phyloP scores from a whole-genome alignment of 345 rosid species.

The Acer saccharum region DNA sequence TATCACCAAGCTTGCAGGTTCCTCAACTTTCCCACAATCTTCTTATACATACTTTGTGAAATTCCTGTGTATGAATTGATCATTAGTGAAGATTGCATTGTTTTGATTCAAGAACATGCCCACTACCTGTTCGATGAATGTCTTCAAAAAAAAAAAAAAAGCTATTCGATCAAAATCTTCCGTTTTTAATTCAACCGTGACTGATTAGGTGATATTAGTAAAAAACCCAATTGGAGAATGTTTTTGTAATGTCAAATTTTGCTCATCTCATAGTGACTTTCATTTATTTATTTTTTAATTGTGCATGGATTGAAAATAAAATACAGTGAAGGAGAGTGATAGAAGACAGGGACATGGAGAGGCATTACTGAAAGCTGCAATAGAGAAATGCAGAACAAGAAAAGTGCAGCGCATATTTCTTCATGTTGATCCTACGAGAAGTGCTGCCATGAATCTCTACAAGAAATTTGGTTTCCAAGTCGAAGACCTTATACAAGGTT shows the following conservation, averaged over 20 bases:
- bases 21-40: not conserved
- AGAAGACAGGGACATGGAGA: slow-evolving; percentile 78
- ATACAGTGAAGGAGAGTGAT: slow-evolving; percentile 64
- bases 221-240: too few relatives aligned
- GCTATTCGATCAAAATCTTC: too few relatives aligned
- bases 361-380: slow-evolving; percentile 63
- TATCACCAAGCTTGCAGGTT: slow-evolving; percentile 83
- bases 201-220: too few relatives aligned
- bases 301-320: too few relatives aligned
- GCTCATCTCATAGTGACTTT: too few relatives aligned
- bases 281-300: too few relatives aligned
- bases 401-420: slow-evolving; percentile 64
- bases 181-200: too few relatives aligned
- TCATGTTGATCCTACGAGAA: slow-evolving; percentile 77
- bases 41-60: too few relatives aligned
- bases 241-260: too few relatives aligned
- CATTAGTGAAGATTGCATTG: too few relatives aligned
- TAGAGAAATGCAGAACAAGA: slow-evolving; percentile 67
- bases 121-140: slow-evolving; percentile 53
- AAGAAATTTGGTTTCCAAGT: slow-evolving; percentile 71
- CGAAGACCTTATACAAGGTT: slow-evolving; percentile 57
- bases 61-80: too few relatives aligned
- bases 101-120: not conserved
- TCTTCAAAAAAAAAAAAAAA: slow-evolving; percentile 7
- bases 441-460: slow-evolving; percentile 68